phyloP scores from a whole-genome alignment of 305 asterid genomes.

The Fraxinus greggii region DNA sequence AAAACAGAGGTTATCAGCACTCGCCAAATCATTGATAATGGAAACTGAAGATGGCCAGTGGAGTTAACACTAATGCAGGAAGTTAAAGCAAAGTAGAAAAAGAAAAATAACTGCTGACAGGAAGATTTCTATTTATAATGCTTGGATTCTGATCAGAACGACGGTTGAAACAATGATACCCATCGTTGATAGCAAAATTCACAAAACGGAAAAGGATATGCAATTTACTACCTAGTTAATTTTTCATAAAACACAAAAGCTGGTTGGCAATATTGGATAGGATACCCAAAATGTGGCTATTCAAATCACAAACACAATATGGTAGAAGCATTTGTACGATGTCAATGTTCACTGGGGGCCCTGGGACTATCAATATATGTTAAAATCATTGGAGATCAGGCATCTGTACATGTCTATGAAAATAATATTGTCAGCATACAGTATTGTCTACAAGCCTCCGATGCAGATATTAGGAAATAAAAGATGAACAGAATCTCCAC shows the following conservation, averaged over 20 bases:
- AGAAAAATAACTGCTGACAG: neutral
- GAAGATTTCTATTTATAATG: neutral
- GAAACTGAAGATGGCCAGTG: neutral
- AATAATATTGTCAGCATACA: neutral
- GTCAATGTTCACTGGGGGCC: neutral
- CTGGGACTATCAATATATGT: neutral
- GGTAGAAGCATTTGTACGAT: neutral
- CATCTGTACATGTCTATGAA: neutral
- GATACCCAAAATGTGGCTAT: neutral
- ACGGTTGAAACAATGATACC: neutral
- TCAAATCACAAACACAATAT: neutral
- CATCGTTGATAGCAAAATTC: neutral
- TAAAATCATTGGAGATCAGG: neutral
- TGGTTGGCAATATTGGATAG: neutral
- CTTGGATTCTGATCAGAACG: neutral
- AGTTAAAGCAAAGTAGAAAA: slow-evolving; percentile 4
- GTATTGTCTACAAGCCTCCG: neutral
- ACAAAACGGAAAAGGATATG: neutral
- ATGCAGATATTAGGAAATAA: neutral
- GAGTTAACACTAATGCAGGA: neutral
- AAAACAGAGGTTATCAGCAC: neutral
- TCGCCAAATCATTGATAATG: neutral
- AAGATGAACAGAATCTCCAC: neutral
- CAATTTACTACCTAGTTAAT: neutral
- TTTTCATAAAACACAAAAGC: neutral